A percentile compares a stretch with the other conserved stretches of the same genome.
Conservation (phyloP, 2,329 filamentous ascomycete species). For the Neofusicoccum umdonicola region DNA sequence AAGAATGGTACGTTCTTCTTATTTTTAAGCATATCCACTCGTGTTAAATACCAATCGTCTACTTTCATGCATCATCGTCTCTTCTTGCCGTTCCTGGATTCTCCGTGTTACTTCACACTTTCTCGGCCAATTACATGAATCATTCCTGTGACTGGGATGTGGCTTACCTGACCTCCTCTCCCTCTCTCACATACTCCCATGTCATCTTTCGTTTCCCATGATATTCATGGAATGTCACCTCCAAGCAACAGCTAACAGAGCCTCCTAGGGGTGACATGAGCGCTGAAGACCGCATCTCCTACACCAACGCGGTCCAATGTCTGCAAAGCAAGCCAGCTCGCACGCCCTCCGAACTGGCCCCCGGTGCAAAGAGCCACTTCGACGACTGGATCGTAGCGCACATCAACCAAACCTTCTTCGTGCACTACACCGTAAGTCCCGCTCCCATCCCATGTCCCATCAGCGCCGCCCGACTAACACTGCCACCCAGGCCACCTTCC, state of each 20-base stretch:
- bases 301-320: constrained; percentile 37
- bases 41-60: neutral
- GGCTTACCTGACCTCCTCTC: too few species aligned
- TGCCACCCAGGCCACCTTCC: constrained; percentile 30
- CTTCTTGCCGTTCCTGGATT: too few species aligned
- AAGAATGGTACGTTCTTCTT: constrained; percentile 8
- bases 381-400: constrained; percentile 38
- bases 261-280: neutral
- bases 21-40: neutral
- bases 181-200: too few species aligned
- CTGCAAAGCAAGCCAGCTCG: constrained; percentile 30
- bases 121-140: too few species aligned
- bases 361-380: constrained; percentile 34
- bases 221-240: neutral
- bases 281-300: constrained; percentile 30
- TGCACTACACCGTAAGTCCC: constrained; percentile 32
- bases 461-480: neutral
- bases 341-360: constrained; percentile 27
- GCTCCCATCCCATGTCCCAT: neutral
- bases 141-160: too few species aligned
- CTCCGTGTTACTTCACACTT: too few species aligned
- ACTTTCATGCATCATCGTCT: too few species aligned
- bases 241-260: neutral
- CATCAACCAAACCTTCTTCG: constrained; percentile 34
- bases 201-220: neutral